phyloP scores from a whole-genome alignment of 805 yeast genomes.

The Wickerhamiella galacta region DNA sequence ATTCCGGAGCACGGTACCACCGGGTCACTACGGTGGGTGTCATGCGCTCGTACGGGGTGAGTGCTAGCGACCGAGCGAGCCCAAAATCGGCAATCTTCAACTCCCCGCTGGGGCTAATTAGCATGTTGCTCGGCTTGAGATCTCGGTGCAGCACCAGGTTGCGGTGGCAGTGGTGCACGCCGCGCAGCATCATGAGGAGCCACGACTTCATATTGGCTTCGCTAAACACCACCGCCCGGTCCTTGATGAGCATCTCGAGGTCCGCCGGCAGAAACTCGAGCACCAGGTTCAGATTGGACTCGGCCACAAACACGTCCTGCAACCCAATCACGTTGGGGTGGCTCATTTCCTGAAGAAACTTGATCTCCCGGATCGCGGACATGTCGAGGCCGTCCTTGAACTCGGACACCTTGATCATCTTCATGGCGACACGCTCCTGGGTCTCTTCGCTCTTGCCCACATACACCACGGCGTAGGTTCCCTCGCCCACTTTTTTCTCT shows the following conservation, averaged over 20 bases:
- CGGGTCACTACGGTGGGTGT: constrained; percentile 93
- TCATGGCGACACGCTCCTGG: constrained; percentile 62
- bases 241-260: constrained; percentile 75
- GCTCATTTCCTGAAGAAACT: constrained; percentile 67
- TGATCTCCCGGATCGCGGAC: constrained; percentile 91
- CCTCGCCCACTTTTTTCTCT: constrained; percentile 92
- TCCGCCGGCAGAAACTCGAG: constrained; percentile 87
- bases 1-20: constrained; percentile 96
- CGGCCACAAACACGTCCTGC: constrained; percentile 65
- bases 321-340: constrained; percentile 80
- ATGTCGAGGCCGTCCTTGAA: constrained; percentile 94
- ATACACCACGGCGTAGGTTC: constrained; percentile 89
- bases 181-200: constrained; percentile 87
- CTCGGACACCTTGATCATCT: constrained; percentile 85
- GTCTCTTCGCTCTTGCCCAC: constrained; percentile 51
- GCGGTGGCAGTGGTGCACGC: constrained; percentile 89
- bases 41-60: constrained; percentile 41
- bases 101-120: constrained; percentile 74
- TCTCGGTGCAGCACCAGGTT: constrained; percentile 84
- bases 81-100: constrained; percentile 96
- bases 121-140: constrained; percentile 78
- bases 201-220: constrained; percentile 85
- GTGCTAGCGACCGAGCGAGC: constrained; percentile 68
- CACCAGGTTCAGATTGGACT: constrained; percentile 61
- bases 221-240: constrained; percentile 54